Percentiles rank a stretch among this genome's conserved stretches.
phyloP scores from a whole-genome alignment of 73 alveolate species.

The Tetrahymena elliotti region DNA sequence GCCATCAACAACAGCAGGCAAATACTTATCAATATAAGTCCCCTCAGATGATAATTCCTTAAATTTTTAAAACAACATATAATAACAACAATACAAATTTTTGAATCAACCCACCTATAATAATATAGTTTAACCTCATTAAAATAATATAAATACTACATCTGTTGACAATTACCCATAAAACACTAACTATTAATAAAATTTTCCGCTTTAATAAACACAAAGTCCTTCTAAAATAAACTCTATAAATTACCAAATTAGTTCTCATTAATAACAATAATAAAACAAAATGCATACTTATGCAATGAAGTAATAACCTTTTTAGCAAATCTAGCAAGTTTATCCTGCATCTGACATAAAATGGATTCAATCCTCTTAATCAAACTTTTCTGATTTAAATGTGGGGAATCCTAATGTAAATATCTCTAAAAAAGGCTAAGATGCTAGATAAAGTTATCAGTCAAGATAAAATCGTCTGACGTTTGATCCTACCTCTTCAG shows the following conservation, averaged over 20 bases:
- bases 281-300: neutral
- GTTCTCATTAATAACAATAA: neutral
- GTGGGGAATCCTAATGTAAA: neutral
- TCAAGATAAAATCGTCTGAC: neutral
- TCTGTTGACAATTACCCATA: neutral
- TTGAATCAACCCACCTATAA: neutral
- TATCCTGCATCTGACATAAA: neutral
- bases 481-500: neutral
- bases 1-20: neutral
- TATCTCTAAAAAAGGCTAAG: neutral
- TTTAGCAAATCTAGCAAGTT: neutral
- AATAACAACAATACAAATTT: neutral
- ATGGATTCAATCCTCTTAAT: neutral
- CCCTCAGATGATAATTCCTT: neutral
- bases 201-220: neutral
- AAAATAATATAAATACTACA: neutral
- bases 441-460: too few relatives aligned
- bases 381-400: neutral
- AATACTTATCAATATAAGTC: neutral
- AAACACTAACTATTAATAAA: neutral
- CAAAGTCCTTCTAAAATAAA: neutral
- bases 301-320: neutral
- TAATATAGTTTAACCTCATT: neutral
- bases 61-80: neutral
- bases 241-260: neutral